phyloP scores from a whole-genome alignment of 345 rosid genomes.

The Camelina laxa region DNA sequence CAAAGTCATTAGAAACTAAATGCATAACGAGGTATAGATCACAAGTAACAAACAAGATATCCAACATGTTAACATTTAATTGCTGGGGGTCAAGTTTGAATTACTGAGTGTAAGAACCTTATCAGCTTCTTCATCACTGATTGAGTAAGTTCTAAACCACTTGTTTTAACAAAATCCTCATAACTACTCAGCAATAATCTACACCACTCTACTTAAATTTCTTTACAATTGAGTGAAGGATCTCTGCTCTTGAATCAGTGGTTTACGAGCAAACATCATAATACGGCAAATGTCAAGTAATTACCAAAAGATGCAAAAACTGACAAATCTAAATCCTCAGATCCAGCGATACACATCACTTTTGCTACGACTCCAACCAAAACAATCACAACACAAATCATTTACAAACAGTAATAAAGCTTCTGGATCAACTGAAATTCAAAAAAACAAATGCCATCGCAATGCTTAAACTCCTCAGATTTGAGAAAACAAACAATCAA shows the following conservation, averaged over 20 bases:
- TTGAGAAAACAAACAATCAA: conserved; percentile 6
- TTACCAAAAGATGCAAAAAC: not conserved
- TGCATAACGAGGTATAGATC: not conserved
- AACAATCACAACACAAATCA: not conserved
- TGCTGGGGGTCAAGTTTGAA: not conserved
- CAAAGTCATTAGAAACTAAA: not conserved
- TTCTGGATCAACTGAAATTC: conserved; percentile 4
- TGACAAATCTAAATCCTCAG: conserved; percentile 23
- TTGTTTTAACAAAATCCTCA: not conserved
- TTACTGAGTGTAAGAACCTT: conserved; percentile 18
- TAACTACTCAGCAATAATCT: not conserved
- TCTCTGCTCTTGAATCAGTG: conserved; percentile 1
- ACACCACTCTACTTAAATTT: conserved; percentile 1
- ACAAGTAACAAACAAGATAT: conserved; percentile 22
- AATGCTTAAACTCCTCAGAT: conserved; percentile 16
- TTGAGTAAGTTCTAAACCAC: not conserved
- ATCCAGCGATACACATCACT: conserved; percentile 29
- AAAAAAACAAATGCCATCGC: conserved; percentile 18
- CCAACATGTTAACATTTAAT: not conserved
- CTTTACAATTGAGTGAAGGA: not conserved
- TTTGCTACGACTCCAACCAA: not conserved
- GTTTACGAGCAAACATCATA: conserved; percentile 9
- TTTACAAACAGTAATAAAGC: not conserved
- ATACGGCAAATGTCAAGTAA: conserved; percentile 6
- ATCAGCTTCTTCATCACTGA: conserved; percentile 3